Evolutionary conservation across 495 filamentous ascomycete genomes (phyloP), one percentile per base, ranked within the genome.

Genomic region (Aspergillus kassunensis): DNA sequence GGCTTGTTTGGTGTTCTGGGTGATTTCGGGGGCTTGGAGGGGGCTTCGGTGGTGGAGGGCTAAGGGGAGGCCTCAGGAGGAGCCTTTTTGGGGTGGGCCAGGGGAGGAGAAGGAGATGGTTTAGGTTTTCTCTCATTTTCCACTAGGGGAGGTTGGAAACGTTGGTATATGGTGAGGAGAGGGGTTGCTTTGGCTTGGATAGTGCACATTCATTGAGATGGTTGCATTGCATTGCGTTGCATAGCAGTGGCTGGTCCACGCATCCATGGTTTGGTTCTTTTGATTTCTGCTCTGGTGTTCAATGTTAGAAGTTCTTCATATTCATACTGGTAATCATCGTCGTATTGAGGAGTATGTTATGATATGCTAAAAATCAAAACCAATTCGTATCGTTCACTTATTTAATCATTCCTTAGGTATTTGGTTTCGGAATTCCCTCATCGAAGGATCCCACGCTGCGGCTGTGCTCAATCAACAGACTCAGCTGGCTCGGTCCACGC

Each of bases 1-100:
- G 43, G 67, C 80, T 19, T 87, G 85, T 60, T 77, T 86, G 64
- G 51, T 86, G 29, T 69, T 95, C 20, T 95, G 90, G 89, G 63
- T 87, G 23, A 60, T 82, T 25, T 83, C 78, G 10, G 71, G 72
- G 2, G 56, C 75, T 7, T 72, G 69, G 62, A 67, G 62, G 37
- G 62, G 67, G 36, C 16, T 76, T 47, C 56, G 67, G 18, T 79
- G 66, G 67, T 63, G 66, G 61, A 68, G 63, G 62, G 51, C 49
- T 37, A 56, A 57, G 35, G 51, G 18, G 21, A 15, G 21, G n/a
- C n/a, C n/a, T n/a, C n/a, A n/a, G 36, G 15, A 37, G 19, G 45
- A 25, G 21, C 21, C 3, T 12, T 44, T 19, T 42, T 47, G 16
- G 19, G 53, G 39, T 24, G 56, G 13, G n/a, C n/a, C n/a, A 25